Percentiles rank a stretch among this genome's conserved stretches.
phyloP scores from a whole-genome alignment of 208 protist species.

The Crithidia mellificae region DNA sequence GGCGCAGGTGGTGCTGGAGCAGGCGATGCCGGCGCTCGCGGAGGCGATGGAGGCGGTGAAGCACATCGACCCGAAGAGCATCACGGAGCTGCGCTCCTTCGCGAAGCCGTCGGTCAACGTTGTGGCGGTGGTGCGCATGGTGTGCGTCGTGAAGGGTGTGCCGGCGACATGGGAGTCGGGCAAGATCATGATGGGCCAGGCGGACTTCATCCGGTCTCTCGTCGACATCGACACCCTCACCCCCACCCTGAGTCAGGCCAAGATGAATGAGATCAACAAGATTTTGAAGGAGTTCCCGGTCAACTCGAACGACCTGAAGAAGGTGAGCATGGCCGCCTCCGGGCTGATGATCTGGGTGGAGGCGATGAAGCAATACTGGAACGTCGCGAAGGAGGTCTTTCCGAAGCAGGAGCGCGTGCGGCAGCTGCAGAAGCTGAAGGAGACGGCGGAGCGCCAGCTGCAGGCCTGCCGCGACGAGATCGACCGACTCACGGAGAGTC shows the following conservation, averaged over 20 bases:
- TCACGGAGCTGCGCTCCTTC: constrained; percentile 97
- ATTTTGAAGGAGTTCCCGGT: constrained; percentile 93
- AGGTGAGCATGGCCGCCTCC: constrained; percentile 91
- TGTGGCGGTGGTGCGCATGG: constrained; percentile 95
- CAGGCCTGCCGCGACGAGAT: constrained; percentile 88
- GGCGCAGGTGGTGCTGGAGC: constrained; percentile 93
- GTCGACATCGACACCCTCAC: constrained; percentile 91
- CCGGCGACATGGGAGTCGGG: constrained; percentile 87
- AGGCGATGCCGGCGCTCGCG: constrained; percentile 96
- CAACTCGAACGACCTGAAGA: constrained; percentile 90
- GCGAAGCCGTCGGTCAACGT: constrained; percentile 95
- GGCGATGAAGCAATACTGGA: constrained; percentile 98
- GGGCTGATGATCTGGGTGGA: constrained; percentile 97
- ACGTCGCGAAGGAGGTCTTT: constrained; percentile 96
- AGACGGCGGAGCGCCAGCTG: constrained; percentile 90
- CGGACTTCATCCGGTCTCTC: constrained; percentile 88
- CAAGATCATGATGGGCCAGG: constrained; percentile 93
- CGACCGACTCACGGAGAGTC: constrained; percentile 89
- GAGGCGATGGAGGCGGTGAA: constrained; percentile 96
- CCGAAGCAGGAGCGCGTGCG: constrained; percentile 96
- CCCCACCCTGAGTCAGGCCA: constrained; percentile 88
- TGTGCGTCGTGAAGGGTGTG: constrained; percentile 92
- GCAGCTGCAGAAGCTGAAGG: constrained; percentile 91
- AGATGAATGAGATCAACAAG: constrained; percentile 95
- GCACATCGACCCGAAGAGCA: constrained; percentile 95